Evolutionary conservation across 805 yeast species (phyloP).

Genomic region (Wickerhamomyces ciferrii): DNA sequence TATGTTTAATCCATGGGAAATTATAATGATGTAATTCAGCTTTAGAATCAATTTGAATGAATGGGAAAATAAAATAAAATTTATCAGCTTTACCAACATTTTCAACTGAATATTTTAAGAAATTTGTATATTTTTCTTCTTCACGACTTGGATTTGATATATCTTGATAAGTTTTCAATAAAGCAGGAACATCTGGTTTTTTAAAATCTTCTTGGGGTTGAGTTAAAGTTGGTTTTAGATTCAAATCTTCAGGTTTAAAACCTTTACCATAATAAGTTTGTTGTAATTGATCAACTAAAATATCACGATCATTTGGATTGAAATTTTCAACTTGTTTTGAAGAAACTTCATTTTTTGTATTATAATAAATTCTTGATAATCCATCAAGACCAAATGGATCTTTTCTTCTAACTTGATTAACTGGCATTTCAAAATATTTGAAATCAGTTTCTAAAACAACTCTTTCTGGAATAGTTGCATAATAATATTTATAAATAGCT

Average conservation of each 20-base stretch:
- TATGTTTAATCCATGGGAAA: constrained; percentile 25
- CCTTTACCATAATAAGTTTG: constrained; percentile 6
- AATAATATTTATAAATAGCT: constrained; percentile 21
- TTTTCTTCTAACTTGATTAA: constrained; percentile 12
- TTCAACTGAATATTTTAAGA: constrained; percentile 18
- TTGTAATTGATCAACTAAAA: constrained; percentile 3
- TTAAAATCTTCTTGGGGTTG: constrained; percentile 13
- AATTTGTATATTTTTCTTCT: constrained; percentile 19
- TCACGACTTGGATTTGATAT: constrained; percentile 11
- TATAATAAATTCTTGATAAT: constrained; percentile 10
- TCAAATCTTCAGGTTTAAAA: constrained; percentile 3
- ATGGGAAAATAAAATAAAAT: constrained; percentile 24
- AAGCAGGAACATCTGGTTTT: constrained; percentile 11
- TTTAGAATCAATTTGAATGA: constrained; percentile 15
- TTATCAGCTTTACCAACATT: constrained; percentile 16
- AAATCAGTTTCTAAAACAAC: constrained; percentile 21
- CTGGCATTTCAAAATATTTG: constrained; percentile 21
- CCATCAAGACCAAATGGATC: constrained; percentile 17
- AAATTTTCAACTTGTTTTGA: constrained; percentile 3
- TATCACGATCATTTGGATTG: constrained; percentile 5
- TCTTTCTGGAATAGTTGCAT: constrained; percentile 23
- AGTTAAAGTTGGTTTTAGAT: constrained; percentile 4
- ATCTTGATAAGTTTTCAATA: constrained; percentile 7
- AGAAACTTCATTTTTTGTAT: constrained; percentile 1
- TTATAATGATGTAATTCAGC: constrained; percentile 26